Evolutionary conservation across 352 stramenopile species (phyloP).

Genomic region (Phytophthora vignae): DNA sequence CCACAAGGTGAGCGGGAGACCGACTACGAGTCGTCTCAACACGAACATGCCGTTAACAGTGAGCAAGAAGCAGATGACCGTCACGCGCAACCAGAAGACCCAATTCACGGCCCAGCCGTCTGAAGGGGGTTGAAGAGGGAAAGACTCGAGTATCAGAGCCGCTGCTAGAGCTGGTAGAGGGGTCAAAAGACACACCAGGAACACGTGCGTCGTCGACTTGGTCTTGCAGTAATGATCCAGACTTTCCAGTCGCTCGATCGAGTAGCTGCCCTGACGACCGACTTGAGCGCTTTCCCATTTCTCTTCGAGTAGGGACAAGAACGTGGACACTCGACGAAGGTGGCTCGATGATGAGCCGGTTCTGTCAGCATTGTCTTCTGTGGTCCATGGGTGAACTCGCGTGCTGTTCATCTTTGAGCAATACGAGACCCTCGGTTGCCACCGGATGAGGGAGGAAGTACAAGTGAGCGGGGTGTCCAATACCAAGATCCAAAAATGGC

Average conservation of each 20-base stretch:
- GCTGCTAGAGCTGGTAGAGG: conserved; percentile 1
- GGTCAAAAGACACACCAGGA: conserved; percentile 1
- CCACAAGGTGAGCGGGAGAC: background rate
- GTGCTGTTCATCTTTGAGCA: no score
- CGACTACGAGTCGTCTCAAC: background rate
- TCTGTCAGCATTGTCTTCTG: no score
- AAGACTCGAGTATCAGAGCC: background rate
- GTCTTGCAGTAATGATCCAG: conserved; percentile 17
- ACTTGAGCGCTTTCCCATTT: background rate
- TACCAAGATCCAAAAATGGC: no score
- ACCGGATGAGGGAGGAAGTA: no score
- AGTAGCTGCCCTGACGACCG: conserved; percentile 9
- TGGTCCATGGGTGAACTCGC: no score
- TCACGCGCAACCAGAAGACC: conserved; percentile 13
- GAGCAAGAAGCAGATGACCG: background rate
- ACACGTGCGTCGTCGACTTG: conserved; percentile 3
- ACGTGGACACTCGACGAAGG: no score
- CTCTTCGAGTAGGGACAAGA: background rate
- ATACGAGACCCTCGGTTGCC: no score
- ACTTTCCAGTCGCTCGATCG: conserved; percentile 14
- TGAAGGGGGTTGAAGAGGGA: conserved; percentile 3
- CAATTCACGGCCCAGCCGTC: conserved; percentile 23
- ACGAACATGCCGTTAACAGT: background rate
- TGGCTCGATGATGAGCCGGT: no score
- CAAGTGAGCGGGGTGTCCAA: no score